Base-by-base conservation (phyloP, 2,329 filamentous ascomycete genomes). In the Emergomyces orientalis region DNA sequence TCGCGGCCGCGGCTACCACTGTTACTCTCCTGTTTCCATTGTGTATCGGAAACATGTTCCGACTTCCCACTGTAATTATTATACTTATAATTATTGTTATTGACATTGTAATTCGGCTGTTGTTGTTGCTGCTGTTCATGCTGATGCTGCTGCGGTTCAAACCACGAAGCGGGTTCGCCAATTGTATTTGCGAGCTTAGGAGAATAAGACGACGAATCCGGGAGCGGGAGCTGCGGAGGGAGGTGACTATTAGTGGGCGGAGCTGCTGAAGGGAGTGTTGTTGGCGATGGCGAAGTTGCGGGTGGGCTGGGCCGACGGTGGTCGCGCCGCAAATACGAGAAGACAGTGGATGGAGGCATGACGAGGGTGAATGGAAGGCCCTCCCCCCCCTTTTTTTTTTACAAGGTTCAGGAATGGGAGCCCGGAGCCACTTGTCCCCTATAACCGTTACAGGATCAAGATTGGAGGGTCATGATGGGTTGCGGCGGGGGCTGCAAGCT, bases 201-300 rank as follows among this genome's bases (percentile, higher is more conserved):
- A 32, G 73, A 70, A 62, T 70, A 67, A 19, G 69, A 65, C 45
- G 76, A 59, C 41, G 57, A 25, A 19, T 52, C 30, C 2, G 45
- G 56, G 0, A 45, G 56, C 1, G 56, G 39, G 39, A 59, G 22
- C 11, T 60, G 59, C 47, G 47, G 59, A 14, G 59, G 34, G 22
- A 60, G 47, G 30, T 55, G 34, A 9, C n/a, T 56, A 25, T 19
- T 34, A 11, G 68, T 64, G 32, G 32, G n/a, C 2, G 13, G 27
- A 76, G 71, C 62, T 74, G 74, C 19, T 71, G 71, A 62, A 70
- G 71, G 34, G 64, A 69, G 49, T 60, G 49, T 34, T 9, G 37
- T 52, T 11, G 57, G 52, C 14, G 63, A 57, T 27, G 63, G 14
- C 34, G 66, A 52, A n/a, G 62, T 41, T 34, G 62, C 47, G 27